Conservation (phyloP, 2,329 filamentous ascomycete species). For the Lasiodiplodia sp. region DNA sequence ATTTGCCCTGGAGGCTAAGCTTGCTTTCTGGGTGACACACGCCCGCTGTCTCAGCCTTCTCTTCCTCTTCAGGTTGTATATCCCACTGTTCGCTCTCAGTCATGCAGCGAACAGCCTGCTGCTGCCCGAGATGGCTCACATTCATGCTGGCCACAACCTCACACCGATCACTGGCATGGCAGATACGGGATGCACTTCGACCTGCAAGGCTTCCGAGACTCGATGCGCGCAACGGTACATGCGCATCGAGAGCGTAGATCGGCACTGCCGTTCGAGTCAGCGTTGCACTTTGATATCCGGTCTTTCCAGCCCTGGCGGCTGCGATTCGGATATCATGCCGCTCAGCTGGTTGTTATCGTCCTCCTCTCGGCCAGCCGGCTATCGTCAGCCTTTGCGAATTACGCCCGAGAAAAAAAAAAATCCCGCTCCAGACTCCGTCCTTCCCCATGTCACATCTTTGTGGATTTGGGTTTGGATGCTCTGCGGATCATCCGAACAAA, state of each 20-base stretch:
- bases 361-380: background rate
- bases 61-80: conserved; percentile 1
- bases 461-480: background rate
- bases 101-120: conserved; percentile 8
- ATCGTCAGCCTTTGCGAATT: background rate
- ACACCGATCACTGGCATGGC: background rate
- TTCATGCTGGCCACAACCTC: conserved; percentile 15
- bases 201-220: background rate
- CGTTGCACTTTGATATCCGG: background rate
- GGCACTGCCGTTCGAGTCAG: conserved; percentile 6
- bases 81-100: background rate
- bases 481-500: conserved; percentile 23
- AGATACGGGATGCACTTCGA: conserved; percentile 5
- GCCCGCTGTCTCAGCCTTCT: conserved; percentile 9
- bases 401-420: background rate
- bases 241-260: conserved; percentile 5
- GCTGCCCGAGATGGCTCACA: no score
- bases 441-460: background rate
- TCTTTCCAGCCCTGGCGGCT: background rate
- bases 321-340: conserved; percentile 15
- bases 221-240: conserved; percentile 1
- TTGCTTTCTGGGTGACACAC: conserved; percentile 3
- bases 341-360: background rate
- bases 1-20: background rate
- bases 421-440: background rate